Evolutionary conservation across 2,329 filamentous ascomycete genomes (phyloP), one percentile per base, ranked within the genome.

Genomic region (Diaporthe longicolla): DNA sequence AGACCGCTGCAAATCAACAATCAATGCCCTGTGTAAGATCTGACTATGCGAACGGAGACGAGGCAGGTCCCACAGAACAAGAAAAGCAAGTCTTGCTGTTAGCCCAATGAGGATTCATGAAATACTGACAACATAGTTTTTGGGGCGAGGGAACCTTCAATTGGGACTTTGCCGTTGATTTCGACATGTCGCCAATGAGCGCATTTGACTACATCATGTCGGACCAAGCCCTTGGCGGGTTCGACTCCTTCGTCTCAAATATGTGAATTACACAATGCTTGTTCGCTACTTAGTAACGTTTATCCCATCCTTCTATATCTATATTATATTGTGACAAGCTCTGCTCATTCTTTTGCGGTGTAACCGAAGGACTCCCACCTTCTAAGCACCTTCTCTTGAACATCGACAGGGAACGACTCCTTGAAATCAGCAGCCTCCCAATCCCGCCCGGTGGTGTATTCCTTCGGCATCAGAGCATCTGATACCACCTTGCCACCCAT

Each of bases 401-500:
- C 15, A 0, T 83, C 82, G n/a, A 80, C 76, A 0, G 86, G 85
- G 72, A 83, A 84, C 0, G 79, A 81, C 13, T 79, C 72, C 71
- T 81, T 77, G 61, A 84, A 84, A 45, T 80, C 78, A 1, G 79
- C 81, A 4, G 74, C 76, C 57, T 79, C 77, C 79, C 81, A 83
- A 58, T 79, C 77, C 37, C 76, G 77, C 0, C 82, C 84, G 0
- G 77, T 79, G 0, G 79, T 84, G 76, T 87, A 88, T 72, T 87
- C 86, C 3, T 74, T 75, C 0, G 84, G 82, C 71, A 87, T 76
- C 59, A 88, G 73, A 10, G 82, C 83, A 79, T 88, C 84, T 0
- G 82, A 84, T 35, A 88, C 84, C 4, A 87, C 81, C 78, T 88
- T 89, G 0, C 85, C 86, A 0, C 85, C 86, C 54, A 76, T 78